phyloP scores from a whole-genome alignment of 192 early-diverging fungal species.

The Umbelopsis isabellina region DNA sequence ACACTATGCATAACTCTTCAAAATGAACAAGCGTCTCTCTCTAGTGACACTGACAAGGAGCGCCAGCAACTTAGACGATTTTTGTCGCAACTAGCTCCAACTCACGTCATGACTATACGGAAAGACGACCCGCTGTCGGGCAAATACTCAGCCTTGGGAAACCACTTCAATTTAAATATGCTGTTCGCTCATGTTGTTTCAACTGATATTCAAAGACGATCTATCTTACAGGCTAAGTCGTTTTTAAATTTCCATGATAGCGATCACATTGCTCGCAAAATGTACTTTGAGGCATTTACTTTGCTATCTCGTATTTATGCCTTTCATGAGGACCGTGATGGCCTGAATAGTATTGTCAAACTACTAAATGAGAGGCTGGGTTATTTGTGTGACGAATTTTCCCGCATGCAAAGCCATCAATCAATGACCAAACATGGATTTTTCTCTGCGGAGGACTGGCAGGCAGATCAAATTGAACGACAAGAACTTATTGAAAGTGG shows the following conservation, averaged over 20 bases:
- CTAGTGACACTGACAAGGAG: not conserved
- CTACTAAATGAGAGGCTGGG: not conserved
- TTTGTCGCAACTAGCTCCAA: conserved; percentile 16
- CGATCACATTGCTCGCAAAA: conserved; percentile 20
- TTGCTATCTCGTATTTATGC: conserved; percentile 6
- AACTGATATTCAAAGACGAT: not conserved
- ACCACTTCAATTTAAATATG: conserved; percentile 24
- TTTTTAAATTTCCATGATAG: conserved; percentile 27
- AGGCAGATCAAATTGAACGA: conserved; percentile 8
- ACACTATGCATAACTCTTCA: conserved; percentile 17
- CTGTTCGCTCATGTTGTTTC: conserved; percentile 22
- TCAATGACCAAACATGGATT: conserved; percentile 17
- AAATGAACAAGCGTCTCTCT: not conserved
- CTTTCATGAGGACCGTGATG: conserved; percentile 5
- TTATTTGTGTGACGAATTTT: conserved; percentile 2
- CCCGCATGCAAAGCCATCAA: not conserved
- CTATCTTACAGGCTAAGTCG: conserved; percentile 21
- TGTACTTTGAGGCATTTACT: conserved; percentile 28
- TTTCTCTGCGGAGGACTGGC: conserved; percentile 6
- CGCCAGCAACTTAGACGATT: conserved; percentile 1
- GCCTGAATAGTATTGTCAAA: not conserved
- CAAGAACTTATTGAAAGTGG: conserved; percentile 4
- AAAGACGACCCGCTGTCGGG: not conserved
- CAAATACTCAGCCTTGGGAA: conserved; percentile 22
- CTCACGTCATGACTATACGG: conserved; percentile 24